Base-by-base conservation (phyloP, 495 filamentous ascomycete species). In the Aspergillus heteromorphus region DNA sequence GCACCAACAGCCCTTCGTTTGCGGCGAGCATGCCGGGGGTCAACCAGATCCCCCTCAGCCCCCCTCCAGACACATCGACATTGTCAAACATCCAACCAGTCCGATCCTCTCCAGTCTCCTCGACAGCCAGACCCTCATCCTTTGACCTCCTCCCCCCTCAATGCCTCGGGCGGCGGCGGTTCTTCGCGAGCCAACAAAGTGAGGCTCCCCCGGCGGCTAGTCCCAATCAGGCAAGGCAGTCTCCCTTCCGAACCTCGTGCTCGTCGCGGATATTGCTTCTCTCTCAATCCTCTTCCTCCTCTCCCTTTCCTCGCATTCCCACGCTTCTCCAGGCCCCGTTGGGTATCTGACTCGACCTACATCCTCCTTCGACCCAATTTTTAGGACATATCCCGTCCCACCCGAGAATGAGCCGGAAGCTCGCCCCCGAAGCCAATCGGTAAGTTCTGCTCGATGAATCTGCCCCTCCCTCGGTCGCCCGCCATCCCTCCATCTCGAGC, bases 371-470 rank as follows among this genome's bases (percentile, higher is more conserved):
- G 36, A 45, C 30, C 34, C 43, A 18, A 42, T 54, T 55, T 54
- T 43, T 52, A 51, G 41, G 42, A 54, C 50, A 31, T 40, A 43
- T 53, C 51, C 45, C 41, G 45, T 62, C 57, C 61, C 54, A 48
- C 63, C 70, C 64, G 65, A 77, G 73, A 67, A 77, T 77, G 74
- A 76, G 73, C 72, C 73, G 74, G 60, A 95, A 96, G 80, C 86
- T 95, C 78, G 89, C 91, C 76, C 89, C 91, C 71, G 90, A 96
- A 87, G 91, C 92, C 76, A 95, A 95, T 80, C 84, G 89, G 87
- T 91, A 79, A 66, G 87, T 83, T 50, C 48, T 45, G 40, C 27
- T 67, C 45, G 49, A 60, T 41, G 27, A 55, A 57, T 42, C 51
- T 67, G 60, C 71, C 71, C 73, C 71, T 75, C 70, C 70, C 54